Evolutionary conservation across 192 early-diverging fungal species (phyloP).

Genomic region (Diversispora eburnea): DNA sequence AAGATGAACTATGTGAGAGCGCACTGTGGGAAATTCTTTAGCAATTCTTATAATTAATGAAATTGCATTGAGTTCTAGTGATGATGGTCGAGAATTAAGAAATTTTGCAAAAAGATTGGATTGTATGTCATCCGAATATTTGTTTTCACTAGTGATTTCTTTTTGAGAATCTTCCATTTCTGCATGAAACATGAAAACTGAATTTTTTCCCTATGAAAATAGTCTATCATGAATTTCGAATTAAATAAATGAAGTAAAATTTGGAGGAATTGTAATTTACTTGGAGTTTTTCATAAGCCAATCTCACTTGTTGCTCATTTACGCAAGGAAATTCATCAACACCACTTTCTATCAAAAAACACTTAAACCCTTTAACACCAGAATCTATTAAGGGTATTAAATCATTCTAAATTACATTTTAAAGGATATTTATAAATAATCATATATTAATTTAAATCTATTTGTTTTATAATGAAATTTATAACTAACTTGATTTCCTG

Average conservation of each 20-base stretch:
- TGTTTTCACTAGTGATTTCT: slow-evolving; percentile 4
- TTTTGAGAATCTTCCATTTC: slow-evolving; percentile 50
- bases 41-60: slow-evolving; percentile 66
- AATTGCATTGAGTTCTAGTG: slow-evolving; percentile 71
- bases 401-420: slow-evolving; percentile 34
- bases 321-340: slow-evolving; percentile 84
- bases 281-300: slow-evolving; percentile 63
- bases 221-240: background rate
- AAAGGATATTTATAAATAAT: background rate
- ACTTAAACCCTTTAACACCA: slow-evolving; percentile 79
- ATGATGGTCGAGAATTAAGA: slow-evolving; percentile 65
- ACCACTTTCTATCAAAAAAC: slow-evolving; percentile 80
- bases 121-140: slow-evolving; percentile 44
- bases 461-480: background rate
- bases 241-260: background rate
- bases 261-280: slow-evolving; percentile 23
- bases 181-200: slow-evolving; percentile 76
- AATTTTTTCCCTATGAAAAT: slow-evolving; percentile 32
- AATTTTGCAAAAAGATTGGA: slow-evolving; percentile 61
- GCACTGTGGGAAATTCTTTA: slow-evolving; percentile 65
- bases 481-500: slow-evolving; percentile 52
- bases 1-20: slow-evolving; percentile 78
- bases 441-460: background rate
- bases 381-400: slow-evolving; percentile 59
- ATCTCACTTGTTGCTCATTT: slow-evolving; percentile 60